These are phyloP conservation scores for Schizophyllum commune DNA, from an alignment of 1,284 basidiomycete genomes.

Conservation along the genomic window DNA sequence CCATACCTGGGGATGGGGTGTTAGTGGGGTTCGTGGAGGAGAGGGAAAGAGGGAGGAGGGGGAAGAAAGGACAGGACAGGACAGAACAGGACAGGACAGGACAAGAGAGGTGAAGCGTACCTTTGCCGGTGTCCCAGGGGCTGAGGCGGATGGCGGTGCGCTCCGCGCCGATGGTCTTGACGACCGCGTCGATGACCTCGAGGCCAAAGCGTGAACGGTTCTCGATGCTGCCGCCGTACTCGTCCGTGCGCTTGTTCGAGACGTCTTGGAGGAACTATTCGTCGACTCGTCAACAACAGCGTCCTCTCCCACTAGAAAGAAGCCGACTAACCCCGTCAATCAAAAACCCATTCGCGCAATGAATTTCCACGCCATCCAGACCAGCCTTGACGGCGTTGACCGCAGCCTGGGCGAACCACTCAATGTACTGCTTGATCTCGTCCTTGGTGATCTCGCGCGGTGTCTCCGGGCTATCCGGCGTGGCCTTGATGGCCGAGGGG, in stretches of 20 bases:
- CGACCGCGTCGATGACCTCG: slow-evolving; percentile 34
- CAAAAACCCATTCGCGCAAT: slow-evolving; percentile 8
- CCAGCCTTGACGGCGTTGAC: slow-evolving; percentile 33
- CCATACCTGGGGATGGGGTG: no score
- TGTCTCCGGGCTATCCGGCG: slow-evolving; percentile 6
- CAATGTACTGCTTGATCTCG: slow-evolving; percentile 37
- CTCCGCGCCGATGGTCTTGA: slow-evolving; percentile 26
- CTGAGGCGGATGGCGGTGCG: slow-evolving; percentile 42
- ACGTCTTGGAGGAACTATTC: slow-evolving; percentile 24
- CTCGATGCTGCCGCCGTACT: slow-evolving; percentile 47
- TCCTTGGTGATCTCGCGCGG: slow-evolving; percentile 27
- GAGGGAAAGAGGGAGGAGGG: not conserved
- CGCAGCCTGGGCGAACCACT: slow-evolving; percentile 29
- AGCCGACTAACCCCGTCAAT: slow-evolving; percentile 19
- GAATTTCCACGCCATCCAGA: slow-evolving; percentile 4
- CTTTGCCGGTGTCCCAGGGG: slow-evolving; percentile 34
- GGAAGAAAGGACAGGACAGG: no score
- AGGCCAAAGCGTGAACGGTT: slow-evolving; percentile 42
- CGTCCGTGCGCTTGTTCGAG: slow-evolving; percentile 43
- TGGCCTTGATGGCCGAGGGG: slow-evolving; percentile 35
- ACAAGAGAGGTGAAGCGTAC: no score
- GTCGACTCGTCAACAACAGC: no score
- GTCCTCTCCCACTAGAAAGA: no score
- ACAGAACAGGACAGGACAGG: no score
- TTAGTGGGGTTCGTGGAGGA: slow-evolving; percentile 33